phyloP scores from a whole-genome alignment of 305 asterid genomes.

The Fraxinus velutina region DNA sequence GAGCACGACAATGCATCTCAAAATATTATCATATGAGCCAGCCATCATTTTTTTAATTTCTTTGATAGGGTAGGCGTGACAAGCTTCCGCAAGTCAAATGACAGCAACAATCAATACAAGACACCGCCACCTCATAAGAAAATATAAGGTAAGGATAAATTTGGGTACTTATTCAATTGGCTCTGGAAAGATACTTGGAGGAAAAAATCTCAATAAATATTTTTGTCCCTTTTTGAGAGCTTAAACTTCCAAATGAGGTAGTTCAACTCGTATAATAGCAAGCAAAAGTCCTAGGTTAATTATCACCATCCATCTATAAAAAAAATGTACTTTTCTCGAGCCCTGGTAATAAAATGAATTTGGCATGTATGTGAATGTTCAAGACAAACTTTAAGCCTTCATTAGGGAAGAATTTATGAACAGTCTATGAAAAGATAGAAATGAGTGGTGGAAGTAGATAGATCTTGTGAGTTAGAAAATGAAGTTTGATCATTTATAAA shows the following conservation, averaged over 20 bases:
- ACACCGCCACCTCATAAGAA: neutral
- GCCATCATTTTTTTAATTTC: neutral
- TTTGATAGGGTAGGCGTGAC: neutral
- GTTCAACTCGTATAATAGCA: neutral
- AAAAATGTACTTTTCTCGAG: neutral
- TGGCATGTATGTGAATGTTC: neutral
- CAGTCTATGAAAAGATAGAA: neutral
- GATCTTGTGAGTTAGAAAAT: neutral
- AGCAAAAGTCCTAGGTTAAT: neutral
- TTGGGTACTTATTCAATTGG: neutral
- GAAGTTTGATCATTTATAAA: neutral
- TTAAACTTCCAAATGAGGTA: neutral
- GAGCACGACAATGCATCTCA: neutral
- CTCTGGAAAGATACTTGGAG: neutral
- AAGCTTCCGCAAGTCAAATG: neutral
- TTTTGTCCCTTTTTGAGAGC: neutral
- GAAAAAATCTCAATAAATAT: neutral
- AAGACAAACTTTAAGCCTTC: neutral
- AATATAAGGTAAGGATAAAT: neutral
- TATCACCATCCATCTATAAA: neutral
- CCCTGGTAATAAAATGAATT: neutral
- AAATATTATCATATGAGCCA: neutral
- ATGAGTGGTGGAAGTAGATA: neutral
- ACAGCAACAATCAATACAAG: neutral
- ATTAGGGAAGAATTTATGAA: neutral